Evolutionary conservation across 208 protist species (phyloP).

Genomic region (Zelonia costaricensis): DNA sequence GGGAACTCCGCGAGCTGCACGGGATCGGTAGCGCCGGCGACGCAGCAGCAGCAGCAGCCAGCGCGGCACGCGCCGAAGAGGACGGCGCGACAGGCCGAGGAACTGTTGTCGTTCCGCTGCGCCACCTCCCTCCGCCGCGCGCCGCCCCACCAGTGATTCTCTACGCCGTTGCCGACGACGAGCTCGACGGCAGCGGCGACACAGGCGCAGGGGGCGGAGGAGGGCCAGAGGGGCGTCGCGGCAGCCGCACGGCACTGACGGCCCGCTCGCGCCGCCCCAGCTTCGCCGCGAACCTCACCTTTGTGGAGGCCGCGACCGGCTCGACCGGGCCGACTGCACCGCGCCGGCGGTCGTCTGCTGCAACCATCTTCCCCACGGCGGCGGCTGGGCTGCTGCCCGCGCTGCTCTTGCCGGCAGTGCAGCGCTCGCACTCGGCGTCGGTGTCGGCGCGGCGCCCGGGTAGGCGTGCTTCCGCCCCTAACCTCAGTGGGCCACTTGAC

Average conservation of each 20-base stretch:
- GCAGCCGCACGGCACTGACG: not conserved
- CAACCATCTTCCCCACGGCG: no score
- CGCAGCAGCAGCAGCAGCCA: not conserved
- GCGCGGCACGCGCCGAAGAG: not conserved
- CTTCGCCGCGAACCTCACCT: constrained; percentile 21
- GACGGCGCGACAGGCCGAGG: not conserved
- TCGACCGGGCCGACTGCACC: no score
- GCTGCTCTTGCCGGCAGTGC: no score
- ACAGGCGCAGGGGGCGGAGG: no score
- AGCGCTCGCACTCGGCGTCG: no score
- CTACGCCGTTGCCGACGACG: constrained; percentile 6
- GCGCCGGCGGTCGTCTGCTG: not conserved
- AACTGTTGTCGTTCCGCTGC: constrained; percentile 16
- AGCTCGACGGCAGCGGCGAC: not conserved
- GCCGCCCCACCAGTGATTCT: constrained; percentile 17
- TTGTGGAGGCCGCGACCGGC: no score
- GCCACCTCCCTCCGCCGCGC: constrained; percentile 10
- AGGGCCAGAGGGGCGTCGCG: not conserved
- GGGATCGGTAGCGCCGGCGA: constrained; percentile 6
- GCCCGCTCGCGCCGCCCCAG: constrained; percentile 22
- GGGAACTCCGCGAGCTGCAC: constrained; percentile 59
- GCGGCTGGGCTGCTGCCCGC: no score
- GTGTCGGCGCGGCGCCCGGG: no score
- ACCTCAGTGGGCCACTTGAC: no score
- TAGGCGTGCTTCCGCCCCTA: no score